phyloP scores from a whole-genome alignment of 73 alveolate species.

The Paraurostyla sp. region DNA sequence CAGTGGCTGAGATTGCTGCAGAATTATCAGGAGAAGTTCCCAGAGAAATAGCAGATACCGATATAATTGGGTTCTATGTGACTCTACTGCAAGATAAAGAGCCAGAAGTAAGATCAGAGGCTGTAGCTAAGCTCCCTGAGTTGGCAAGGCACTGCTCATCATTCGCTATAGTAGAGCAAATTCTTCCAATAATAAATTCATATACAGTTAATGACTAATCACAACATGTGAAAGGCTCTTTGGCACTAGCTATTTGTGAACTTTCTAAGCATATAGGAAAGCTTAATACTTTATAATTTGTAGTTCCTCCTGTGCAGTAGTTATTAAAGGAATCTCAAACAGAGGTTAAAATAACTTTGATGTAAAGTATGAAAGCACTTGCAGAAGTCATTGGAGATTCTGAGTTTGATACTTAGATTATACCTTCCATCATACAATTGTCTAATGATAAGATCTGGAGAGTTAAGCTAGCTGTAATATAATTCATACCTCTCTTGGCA shows the following conservation, averaged over 20 bases:
- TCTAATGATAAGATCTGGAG: constrained; percentile 87
- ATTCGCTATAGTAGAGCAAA: constrained; percentile 44
- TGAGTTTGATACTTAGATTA: constrained; percentile 68
- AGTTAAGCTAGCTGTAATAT: constrained; percentile 76
- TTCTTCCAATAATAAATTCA: constrained; percentile 54
- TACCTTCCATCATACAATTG: constrained; percentile 78
- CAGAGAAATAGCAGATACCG: constrained; percentile 56
- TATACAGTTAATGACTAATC: constrained; percentile 41
- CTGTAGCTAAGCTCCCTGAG: constrained; percentile 66
- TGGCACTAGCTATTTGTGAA: constrained; percentile 72
- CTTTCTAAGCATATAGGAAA: constrained; percentile 26
- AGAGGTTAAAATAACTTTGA: constrained; percentile 72
- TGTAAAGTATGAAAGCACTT: constrained; percentile 53
- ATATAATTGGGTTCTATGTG: constrained; percentile 49
- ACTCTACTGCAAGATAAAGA: constrained; percentile 63
- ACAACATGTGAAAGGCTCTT: constrained; percentile 66
- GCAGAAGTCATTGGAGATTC: constrained; percentile 64
- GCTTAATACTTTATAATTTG: neutral
- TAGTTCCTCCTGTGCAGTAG: constrained; percentile 46
- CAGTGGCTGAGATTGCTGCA: constrained; percentile 77
- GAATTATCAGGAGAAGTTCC: constrained; percentile 43
- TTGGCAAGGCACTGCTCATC: constrained; percentile 48
- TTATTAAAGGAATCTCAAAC: constrained; percentile 72
- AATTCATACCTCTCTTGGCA: constrained; percentile 70
- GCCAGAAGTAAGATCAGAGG: constrained; percentile 78